Percentiles rank a stretch among this genome's conserved stretches.
phyloP scores from a whole-genome alignment of 1,284 basidiomycete genomes.

The Heterobasidion irregulare region DNA sequence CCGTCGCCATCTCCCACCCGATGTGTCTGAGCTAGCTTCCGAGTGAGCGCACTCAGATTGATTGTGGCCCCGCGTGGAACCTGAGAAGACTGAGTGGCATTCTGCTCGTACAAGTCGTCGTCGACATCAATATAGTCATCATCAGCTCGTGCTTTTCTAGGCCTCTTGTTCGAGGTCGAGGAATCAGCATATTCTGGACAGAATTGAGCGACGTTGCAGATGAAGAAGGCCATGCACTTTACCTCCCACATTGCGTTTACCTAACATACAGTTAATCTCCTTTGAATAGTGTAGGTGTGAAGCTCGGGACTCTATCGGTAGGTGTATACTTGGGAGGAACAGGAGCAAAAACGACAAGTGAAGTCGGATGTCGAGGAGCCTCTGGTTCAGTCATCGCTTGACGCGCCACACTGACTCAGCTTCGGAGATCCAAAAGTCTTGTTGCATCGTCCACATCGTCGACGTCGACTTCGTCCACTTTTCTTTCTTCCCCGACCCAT shows the following conservation, averaged over 20 bases:
- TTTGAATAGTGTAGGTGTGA: no score
- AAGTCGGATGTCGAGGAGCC: not conserved
- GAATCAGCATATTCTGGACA: conserved; percentile 24
- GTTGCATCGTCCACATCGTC: not conserved
- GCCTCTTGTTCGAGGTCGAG: conserved; percentile 41
- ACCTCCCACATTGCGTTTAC: not conserved
- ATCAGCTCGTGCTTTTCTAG: conserved; percentile 30
- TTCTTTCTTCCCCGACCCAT: conserved; percentile 6
- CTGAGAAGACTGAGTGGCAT: conserved; percentile 45
- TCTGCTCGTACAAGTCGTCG: conserved; percentile 49
- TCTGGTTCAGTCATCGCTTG: not conserved
- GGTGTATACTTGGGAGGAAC: not conserved
- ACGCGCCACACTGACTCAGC: not conserved
- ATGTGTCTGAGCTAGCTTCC: conserved; percentile 60
- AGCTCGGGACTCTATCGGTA: not conserved
- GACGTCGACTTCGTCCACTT: conserved; percentile 1
- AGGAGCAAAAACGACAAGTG: not conserved
- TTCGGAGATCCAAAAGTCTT: not conserved
- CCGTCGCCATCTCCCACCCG: conserved; percentile 30
- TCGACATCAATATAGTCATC: conserved; percentile 49
- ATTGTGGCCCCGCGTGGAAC: conserved; percentile 68
- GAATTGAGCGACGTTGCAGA: not conserved
- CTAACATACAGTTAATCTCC: not conserved
- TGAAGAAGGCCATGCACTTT: not conserved
- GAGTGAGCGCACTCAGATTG: conserved; percentile 72